Evolutionary conservation across 148 eudicot species (phyloP).

Genomic region (Fagopyrum homotropicum): DNA sequence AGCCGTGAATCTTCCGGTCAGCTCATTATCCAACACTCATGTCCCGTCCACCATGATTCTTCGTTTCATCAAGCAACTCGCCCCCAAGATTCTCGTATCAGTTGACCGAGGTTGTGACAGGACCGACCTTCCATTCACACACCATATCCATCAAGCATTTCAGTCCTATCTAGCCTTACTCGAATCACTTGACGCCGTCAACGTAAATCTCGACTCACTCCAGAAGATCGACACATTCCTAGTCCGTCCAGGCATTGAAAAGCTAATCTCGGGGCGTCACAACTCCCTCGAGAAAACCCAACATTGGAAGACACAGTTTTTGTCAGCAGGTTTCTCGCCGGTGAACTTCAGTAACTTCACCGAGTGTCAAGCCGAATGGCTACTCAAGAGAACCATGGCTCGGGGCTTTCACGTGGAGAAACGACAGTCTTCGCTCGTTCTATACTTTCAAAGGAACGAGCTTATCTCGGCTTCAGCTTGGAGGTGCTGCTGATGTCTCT

Average conservation of each 20-base stretch:
- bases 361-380: constrained; percentile 79
- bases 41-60: constrained; percentile 46
- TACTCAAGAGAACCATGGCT: constrained; percentile 73
- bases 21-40: constrained; percentile 42
- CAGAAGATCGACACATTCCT: constrained; percentile 78
- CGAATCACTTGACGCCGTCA: constrained; percentile 85
- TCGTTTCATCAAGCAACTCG: constrained; percentile 54
- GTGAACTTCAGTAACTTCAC: constrained; percentile 72
- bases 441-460: constrained; percentile 84
- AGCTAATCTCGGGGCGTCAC: constrained; percentile 53
- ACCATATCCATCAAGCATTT: constrained; percentile 63
- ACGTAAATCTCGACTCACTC: constrained; percentile 49
- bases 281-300: constrained; percentile 60
- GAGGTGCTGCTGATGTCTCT: constrained; percentile 47
- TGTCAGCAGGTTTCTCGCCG: constrained; percentile 60
- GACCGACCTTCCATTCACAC: constrained; percentile 65
- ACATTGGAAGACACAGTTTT: constrained; percentile 75
- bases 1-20: constrained; percentile 75
- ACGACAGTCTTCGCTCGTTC: constrained; percentile 72
- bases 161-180: constrained; percentile 66
- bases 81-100: constrained; percentile 76
- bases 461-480: constrained; percentile 88
- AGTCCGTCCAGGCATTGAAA: constrained; percentile 72
- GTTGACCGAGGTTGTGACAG: constrained; percentile 78
- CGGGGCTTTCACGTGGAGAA: constrained; percentile 80